A percentile compares a stretch with the other conserved stretches of the same genome.
Conservation (phyloP, 129 eudicot genomes). For the Flaveria linearis region DNA sequence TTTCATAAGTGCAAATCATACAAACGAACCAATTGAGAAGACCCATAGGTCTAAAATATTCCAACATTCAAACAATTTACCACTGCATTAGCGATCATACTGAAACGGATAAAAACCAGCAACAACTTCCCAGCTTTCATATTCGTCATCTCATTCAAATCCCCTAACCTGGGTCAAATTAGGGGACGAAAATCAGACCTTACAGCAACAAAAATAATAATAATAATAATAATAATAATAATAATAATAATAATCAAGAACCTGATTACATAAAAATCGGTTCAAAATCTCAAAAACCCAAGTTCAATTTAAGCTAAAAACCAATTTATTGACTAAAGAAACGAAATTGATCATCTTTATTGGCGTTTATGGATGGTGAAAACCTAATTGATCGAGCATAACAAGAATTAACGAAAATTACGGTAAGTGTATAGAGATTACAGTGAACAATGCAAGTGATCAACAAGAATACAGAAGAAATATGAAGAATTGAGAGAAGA, state of each 20-base stretch:
- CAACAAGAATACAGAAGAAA: too few relatives aligned
- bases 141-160: constrained; percentile 36
- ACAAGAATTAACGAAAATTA: too few relatives aligned
- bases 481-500: neutral
- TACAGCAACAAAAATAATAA: neutral
- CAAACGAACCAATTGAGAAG: neutral
- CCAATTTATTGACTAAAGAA: neutral
- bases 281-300: constrained; percentile 7
- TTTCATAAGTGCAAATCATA: neutral
- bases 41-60: neutral
- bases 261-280: constrained; percentile 13
- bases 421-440: too few relatives aligned
- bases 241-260: neutral
- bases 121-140: constrained; percentile 52
- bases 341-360: too few relatives aligned
- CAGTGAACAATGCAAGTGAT: too few relatives aligned
- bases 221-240: too few relatives aligned
- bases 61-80: constrained; percentile 36
- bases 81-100: constrained; percentile 44
- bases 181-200: neutral
- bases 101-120: constrained; percentile 43
- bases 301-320: constrained; percentile 10
- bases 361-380: too few relatives aligned
- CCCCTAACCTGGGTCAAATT: constrained; percentile 20
- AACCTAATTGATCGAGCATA: too few relatives aligned